Base-by-base conservation (phyloP, 208 protist genomes). In the Crithidia sp. region DNA sequence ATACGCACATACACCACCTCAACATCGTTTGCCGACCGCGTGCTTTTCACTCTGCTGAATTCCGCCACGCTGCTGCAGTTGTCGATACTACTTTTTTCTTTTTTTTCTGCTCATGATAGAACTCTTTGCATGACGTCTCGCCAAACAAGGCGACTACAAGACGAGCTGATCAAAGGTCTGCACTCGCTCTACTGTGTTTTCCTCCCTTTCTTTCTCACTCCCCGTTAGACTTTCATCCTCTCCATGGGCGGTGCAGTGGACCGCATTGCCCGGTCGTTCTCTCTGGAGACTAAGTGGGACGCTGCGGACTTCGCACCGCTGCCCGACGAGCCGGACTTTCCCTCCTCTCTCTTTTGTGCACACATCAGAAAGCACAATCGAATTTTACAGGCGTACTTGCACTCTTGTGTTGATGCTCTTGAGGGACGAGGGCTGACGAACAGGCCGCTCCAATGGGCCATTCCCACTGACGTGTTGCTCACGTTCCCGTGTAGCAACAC, bases 241-340 rank as follows among this genome's bases (percentile, higher is more conserved):
- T 28, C 28, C 13, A 68, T 59, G 49, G 64, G 64, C 4, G 40
- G 40, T 49, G 64, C 49, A 37, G 12, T 68, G 4, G 16, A 39
- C 39, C 39, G 36, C 5, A 39, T 68, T 2, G 52, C 50, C 7
- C 44, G 8, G 12, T 44, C 36, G 52, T 68, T 37, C 5, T 49
- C 52, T 9, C 39, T 47, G 2, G 10, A 55, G 9, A 5, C 52
- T 0, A 8, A 45, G 14, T 67, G 62, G 62, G 37, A 57, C 4
- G 49, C 36, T 28, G 9, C 37, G 6, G 36, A 57, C 49, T 56
- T 54, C 12, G 36, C 62, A 5, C 44, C 60, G 36, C 17, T 44
- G 47, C 47, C 62, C 2, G 4, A 2, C 0, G 19, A 57, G 40
- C 19, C n/a, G 8, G 62, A 67, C n/a, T 7, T 2, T 28, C 28